Evolutionary conservation across 257 asterid genomes (phyloP).

Genomic region (Solanum neorickii): DNA sequence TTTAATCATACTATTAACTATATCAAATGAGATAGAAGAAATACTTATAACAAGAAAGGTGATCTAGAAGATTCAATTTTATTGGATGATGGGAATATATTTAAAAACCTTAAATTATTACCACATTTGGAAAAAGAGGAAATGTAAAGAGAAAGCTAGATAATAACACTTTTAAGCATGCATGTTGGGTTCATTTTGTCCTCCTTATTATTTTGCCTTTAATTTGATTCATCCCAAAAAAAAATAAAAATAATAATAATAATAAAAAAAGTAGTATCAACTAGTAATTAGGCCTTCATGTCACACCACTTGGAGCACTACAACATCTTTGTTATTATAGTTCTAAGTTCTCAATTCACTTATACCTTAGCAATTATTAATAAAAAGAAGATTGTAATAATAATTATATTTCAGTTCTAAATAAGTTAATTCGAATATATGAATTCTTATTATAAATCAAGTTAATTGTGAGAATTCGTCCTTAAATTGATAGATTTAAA

Average conservation of each 20-base stretch:
- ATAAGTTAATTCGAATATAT: background rate
- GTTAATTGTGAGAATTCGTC: background rate
- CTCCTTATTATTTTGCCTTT: background rate
- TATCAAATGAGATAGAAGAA: background rate
- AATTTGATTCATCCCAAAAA: background rate
- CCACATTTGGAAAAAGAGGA: conserved; percentile 20
- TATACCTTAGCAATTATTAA: background rate
- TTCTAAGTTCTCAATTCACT: too few relatives aligned
- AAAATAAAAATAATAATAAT: background rate
- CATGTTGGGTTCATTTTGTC: conserved; percentile 3
- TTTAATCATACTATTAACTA: too few relatives aligned
- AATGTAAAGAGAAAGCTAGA: background rate
- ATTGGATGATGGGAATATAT: conserved; percentile 1
- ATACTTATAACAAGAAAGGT: background rate
- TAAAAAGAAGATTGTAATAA: background rate
- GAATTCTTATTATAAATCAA: background rate
- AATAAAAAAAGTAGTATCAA: background rate
- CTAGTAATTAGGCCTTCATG: background rate
- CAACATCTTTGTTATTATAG: background rate
- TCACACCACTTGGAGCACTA: background rate
- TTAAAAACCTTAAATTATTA: conserved; percentile 16
- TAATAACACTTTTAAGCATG: background rate
- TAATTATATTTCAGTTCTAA: background rate
- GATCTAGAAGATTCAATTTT: background rate
- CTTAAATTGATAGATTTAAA: background rate